These are phyloP conservation scores for Petunia secreta DNA, from an alignment of 257 asterid genomes.

Conservation along the genomic window DNA sequence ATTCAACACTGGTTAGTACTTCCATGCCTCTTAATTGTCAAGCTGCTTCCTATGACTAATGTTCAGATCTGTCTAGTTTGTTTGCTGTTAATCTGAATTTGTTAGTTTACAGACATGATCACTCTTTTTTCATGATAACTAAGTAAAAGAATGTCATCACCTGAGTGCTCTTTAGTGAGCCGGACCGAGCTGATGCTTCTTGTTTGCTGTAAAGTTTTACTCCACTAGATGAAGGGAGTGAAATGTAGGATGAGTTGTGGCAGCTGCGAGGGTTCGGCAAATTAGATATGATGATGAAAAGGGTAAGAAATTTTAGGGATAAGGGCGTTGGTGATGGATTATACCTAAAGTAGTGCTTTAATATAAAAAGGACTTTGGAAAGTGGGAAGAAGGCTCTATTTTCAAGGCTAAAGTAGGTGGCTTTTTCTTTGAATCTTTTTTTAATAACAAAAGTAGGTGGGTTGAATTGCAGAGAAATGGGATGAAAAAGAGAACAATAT, in stretches of 20 bases:
- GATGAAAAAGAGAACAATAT: background rate
- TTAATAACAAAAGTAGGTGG: background rate
- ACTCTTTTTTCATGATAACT: slow-evolving; percentile 11
- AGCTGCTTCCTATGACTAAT: slow-evolving; percentile 13
- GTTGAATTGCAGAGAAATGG: background rate
- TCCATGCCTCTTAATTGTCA: background rate
- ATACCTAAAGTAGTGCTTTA: background rate
- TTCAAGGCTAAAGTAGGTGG: background rate
- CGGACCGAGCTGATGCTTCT: background rate
- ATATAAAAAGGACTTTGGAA: background rate
- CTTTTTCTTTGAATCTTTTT: background rate
- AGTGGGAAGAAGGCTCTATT: background rate
- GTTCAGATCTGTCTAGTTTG: slow-evolving; percentile 14
- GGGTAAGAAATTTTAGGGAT: background rate
- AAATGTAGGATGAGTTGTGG: background rate
- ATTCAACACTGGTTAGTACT: slow-evolving; percentile 74
- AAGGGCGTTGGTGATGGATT: slow-evolving; percentile 1
- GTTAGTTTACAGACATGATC: background rate
- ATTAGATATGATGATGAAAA: background rate
- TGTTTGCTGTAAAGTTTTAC: background rate
- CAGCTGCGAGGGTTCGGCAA: background rate
- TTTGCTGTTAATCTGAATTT: background rate
- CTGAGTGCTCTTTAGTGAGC: slow-evolving; percentile 18
- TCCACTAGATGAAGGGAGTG: background rate
- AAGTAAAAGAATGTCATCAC: slow-evolving; percentile 21